Evolutionary conservation across 1,139 yeast genomes (phyloP).

Genomic region (Yamadazyma blattariae): DNA sequence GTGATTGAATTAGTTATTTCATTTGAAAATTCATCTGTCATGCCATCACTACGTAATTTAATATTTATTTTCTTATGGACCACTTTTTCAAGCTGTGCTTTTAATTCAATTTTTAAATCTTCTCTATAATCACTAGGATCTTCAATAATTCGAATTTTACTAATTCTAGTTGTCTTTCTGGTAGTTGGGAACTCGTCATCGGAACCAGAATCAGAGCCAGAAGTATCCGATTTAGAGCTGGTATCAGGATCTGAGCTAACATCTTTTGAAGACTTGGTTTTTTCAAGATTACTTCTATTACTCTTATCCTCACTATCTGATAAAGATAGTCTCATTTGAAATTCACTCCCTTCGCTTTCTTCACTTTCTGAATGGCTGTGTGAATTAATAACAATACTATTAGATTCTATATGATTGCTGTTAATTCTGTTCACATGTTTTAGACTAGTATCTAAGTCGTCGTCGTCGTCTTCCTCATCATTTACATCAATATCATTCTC

Average conservation of each 20-base stretch:
- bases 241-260: too few species aligned
- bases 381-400: too few species aligned
- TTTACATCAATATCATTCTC: not conserved
- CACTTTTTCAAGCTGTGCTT: constrained; percentile 32
- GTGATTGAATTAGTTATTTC: constrained; percentile 18
- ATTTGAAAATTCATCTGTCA: constrained; percentile 20
- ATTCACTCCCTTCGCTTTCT: too few species aligned
- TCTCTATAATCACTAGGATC: constrained; percentile 24
- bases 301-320: constrained; percentile 1
- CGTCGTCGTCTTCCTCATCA: not conserved
- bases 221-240: too few species aligned
- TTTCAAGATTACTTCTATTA: too few species aligned
- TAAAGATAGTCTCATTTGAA: not conserved
- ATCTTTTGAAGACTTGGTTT: too few species aligned
- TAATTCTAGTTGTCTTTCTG: not conserved
- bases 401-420: too few species aligned
- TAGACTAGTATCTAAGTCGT: too few species aligned
- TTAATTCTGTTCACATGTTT: too few species aligned
- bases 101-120: constrained; percentile 37
- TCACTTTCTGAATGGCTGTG: too few species aligned
- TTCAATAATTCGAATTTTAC: constrained; percentile 5
- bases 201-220: too few species aligned
- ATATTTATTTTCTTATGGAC: constrained; percentile 20
- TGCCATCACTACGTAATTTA: constrained; percentile 7
- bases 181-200: not conserved